Evolutionary conservation across 176 grass and related monocot species (phyloP), one percentile per base, ranked within the genome.

Genomic region (Raddia distichophylla): DNA sequence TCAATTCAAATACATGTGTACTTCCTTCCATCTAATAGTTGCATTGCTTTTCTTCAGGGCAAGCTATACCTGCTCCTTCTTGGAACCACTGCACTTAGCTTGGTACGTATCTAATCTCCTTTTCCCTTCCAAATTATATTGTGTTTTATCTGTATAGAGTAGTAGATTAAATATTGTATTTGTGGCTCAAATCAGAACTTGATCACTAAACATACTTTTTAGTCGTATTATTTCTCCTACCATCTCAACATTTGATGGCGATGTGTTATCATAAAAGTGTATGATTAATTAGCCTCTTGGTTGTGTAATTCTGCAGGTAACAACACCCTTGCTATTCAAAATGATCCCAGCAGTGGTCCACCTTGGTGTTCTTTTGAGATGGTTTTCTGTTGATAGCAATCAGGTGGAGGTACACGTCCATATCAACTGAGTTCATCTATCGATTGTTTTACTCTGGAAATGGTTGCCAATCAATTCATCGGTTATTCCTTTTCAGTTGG

Each of bases 271-370:
- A 74, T 56, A 64, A 43, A 11, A 51, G 55, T 64, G 48, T 34
- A 37, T 56, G 35, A 43, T 64, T 71, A 48, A 67, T 52, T 78
- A 43, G 77, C 71, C 27, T 76, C 58, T 7, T 82, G n/a, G 50
- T 17, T 73, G 71, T 76, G 15, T 57, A 77, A 67, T 18, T 62
- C 27, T 73, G 71, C 86, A 99, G 97, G 97, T 99, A 72, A 99
- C 97, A 56, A 99, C 97, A 79, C 97, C 93, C 64, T 79, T 99
- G 74, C 85, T 99, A 54, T 99, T 96, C 82, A 99, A 99, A 91
- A 89, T 99, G 85, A 99, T 99, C 62, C 97, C 97, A 27, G 91
- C 97, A 33, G 91, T 99, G 58, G 86, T 96, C 47, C 97, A 96
- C 71, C 97, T 99, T 16, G 97, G 97, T 72, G 93, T 99, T 67